Percentiles rank a stretch among this genome's conserved stretches.
Conservation (phyloP, 768 basidiomycete species). For the Pisolithus sp. region DNA sequence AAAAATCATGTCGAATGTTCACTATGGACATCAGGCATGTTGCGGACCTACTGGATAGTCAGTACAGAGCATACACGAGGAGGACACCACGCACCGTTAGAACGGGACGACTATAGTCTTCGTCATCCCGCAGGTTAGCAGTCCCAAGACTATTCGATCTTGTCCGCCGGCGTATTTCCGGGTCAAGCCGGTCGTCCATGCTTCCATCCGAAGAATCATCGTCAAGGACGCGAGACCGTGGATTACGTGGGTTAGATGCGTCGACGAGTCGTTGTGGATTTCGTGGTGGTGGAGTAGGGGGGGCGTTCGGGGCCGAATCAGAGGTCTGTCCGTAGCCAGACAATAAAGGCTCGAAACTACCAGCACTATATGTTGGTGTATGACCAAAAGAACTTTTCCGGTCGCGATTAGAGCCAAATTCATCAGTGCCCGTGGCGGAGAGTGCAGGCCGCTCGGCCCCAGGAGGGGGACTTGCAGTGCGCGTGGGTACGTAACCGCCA, state of each 20-base stretch:
- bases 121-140: slow-evolving; percentile 38
- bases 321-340: slow-evolving; percentile 34
- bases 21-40: slow-evolving; percentile 42
- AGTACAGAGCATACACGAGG: neutral
- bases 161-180: slow-evolving; percentile 15
- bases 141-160: slow-evolving; percentile 16
- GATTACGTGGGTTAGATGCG: neutral
- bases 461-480: slow-evolving; percentile 43
- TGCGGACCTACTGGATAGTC: slow-evolving; percentile 43
- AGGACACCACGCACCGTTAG: slow-evolving; percentile 38
- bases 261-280: slow-evolving; percentile 17
- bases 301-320: slow-evolving; percentile 13
- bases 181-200: slow-evolving; percentile 19
- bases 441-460: slow-evolving; percentile 11
- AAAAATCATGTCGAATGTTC: slow-evolving; percentile 19
- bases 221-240: neutral
- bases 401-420: slow-evolving; percentile 23
- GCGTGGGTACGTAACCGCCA: slow-evolving; percentile 41
- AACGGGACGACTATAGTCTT: slow-evolving; percentile 51
- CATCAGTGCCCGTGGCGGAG: slow-evolving; percentile 12
- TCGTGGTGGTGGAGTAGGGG: slow-evolving; percentile 23
- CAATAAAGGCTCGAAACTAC: slow-evolving; percentile 57
- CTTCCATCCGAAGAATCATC: slow-evolving; percentile 17
- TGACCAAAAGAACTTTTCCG: slow-evolving; percentile 33
- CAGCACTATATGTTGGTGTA: slow-evolving; percentile 43